Base-by-base conservation (phyloP, 148 eudicot genomes). In the Rhododendron ovatum region DNA sequence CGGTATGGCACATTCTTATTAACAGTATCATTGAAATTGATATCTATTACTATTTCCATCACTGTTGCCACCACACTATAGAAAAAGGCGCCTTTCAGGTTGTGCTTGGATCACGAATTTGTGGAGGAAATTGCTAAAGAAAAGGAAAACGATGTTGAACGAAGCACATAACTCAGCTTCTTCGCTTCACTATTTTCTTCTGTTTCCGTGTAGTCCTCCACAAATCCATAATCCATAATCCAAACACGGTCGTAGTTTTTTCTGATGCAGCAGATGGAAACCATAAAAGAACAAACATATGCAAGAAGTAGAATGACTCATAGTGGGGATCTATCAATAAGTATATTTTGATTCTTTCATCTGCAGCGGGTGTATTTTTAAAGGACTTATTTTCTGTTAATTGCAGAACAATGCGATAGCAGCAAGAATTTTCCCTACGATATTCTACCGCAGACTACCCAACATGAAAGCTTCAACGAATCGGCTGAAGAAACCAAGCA, bases 1-100 rank as follows among this genome's bases (percentile, higher is more conserved):
- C 90, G 95, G 97, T 94, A 86, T 73, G 82, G 17, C 30, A 17
- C 75, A 45, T 43, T 71, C 35, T 83, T 43, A 59, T 7, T 63
- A 63, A 8, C 28, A 63, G 71, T 24, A 24, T 63, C n/a, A 24
- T 2, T 28, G 74, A 73, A 35, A 74, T 74, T 35, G 17, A 69
- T 35, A 35, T 3, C 78, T 6, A 35, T 33, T 33, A 14, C 3
- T 13, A 28, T 33, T 74, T 11, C 17, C 35, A 30, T 71, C 37
- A 13, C 45, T 15, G 78, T 30, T 15, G 45, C 75, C 75, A 26
- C 7, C 35, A 13, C 75, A 4, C 1, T 4, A 69, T 7, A 69
- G 75, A 69, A 69, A 69, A 1, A 30, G 75, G 35, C 13, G 30
- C 75, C 28, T 18, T 69, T 28, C 30, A 28, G 35, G 37, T 69